Evolutionary conservation across 176 grass and related monocot species (phyloP), one percentile per base, ranked within the genome.

Genomic region (Bromus sterilis): DNA sequence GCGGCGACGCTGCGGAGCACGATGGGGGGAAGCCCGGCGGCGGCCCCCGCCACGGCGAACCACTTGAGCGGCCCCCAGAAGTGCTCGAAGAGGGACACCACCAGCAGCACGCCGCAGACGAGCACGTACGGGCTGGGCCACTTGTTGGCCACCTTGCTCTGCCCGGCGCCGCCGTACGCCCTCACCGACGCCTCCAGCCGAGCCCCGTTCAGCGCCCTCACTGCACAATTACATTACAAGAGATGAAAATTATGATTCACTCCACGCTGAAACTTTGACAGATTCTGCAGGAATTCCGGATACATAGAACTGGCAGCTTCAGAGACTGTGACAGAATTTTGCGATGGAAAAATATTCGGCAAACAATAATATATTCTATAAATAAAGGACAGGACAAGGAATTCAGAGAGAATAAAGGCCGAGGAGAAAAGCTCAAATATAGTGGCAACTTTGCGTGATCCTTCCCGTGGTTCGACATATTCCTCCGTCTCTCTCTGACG

Each of bases 71-170:
- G 97, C 33, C 66, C 89, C 82, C 88, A 99, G 82, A 99, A 89
- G 66, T 79, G 83, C 81, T 92, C 81, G 63, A 99, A 99, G 35
- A 96, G 44, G 0, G 97, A 99, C 4, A 85, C 83, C 0, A 89
- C 29, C n/a, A 99, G 87, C 21, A 93, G 71, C n/a, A 62, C 23
- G 5, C 89, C 93, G 0, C 91, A 90, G 14, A 88, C 25, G 20
- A 96, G 30, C 79, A 99, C 92, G 44, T 90, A 91, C 1, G 93
- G 93, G 49, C 89, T 99, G 2, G 97, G 97, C 97, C 97, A 96
- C 85, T 87, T 89, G 49, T 94, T 96, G 16, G 75, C 35, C 25
- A 83, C 82, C 80, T 76, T 79, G 7, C 75, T 76, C 26, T 83
- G 68, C 25, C 13, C 23, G 4, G 68, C 80, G 2, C 18, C 71